These are phyloP conservation scores for Saturnispora ahearnii DNA, from an alignment of 805 yeast species.

Conservation along the genomic window DNA sequence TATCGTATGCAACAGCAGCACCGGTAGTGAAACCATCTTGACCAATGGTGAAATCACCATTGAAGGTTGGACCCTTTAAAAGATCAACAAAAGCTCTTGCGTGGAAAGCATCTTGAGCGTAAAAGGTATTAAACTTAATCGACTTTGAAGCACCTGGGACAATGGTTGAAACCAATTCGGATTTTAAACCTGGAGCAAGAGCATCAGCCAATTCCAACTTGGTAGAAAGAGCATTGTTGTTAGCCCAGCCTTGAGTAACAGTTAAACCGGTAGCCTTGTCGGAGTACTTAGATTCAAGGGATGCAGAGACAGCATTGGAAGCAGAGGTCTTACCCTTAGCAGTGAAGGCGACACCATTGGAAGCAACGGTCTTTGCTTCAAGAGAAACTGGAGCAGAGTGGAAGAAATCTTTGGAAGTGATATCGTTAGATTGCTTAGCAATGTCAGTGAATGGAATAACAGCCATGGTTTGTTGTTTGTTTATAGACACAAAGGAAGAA, in stretches of 20 bases:
- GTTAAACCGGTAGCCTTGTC: constrained; percentile 91
- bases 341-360: constrained; percentile 92
- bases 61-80: constrained; percentile 90
- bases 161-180: constrained; percentile 80
- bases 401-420: constrained; percentile 86
- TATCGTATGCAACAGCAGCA: constrained; percentile 95
- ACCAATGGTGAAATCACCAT: constrained; percentile 91
- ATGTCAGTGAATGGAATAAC: constrained; percentile 92
- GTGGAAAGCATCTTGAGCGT: constrained; percentile 85
- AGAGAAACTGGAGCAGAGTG: constrained; percentile 81
- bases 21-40: constrained; percentile 97
- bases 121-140: constrained; percentile 84
- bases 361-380: constrained; percentile 87
- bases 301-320: constrained; percentile 74
- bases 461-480: constrained; percentile 38
- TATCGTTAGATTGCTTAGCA: constrained; percentile 84
- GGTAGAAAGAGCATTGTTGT: constrained; percentile 84
- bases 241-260: constrained; percentile 96
- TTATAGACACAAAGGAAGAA: neutral
- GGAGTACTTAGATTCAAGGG: constrained; percentile 82
- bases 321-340: constrained; percentile 71
- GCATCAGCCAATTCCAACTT: constrained; percentile 88
- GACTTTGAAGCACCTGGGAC: constrained; percentile 80
- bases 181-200: constrained; percentile 90
- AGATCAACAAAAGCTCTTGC: constrained; percentile 93